Evolutionary conservation across 495 filamentous ascomycete species (phyloP).

Genomic region (Penicillium roqueforti): DNA sequence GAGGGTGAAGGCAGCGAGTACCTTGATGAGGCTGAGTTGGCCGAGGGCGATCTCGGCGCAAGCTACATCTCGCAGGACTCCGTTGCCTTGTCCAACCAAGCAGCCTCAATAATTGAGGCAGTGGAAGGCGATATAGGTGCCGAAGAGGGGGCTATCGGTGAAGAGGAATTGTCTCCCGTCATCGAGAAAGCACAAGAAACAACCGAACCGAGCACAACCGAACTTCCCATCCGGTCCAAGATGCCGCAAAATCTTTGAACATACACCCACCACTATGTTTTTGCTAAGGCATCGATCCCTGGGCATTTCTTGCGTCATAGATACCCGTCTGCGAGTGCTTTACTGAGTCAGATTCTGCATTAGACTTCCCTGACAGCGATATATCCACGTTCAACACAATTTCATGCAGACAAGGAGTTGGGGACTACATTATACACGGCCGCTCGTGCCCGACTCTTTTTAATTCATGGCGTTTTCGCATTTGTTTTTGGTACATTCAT

Average conservation of each 20-base stretch:
- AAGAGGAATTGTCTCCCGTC: conserved; percentile 7
- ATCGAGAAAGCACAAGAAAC: conserved; percentile 4
- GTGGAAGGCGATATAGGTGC: conserved; percentile 22
- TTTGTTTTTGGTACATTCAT: conserved; percentile 9
- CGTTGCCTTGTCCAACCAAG: conserved; percentile 46
- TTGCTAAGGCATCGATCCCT: background rate
- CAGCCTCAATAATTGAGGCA: conserved; percentile 37
- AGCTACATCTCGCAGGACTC: conserved; percentile 58
- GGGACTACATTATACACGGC: conserved; percentile 18
- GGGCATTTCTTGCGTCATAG: conserved; percentile 10
- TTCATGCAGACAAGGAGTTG: conserved; percentile 23
- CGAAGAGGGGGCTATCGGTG: conserved; percentile 16
- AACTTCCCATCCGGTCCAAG: conserved; percentile 26
- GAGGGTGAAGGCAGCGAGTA: conserved; percentile 43
- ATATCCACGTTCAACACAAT: conserved; percentile 27
- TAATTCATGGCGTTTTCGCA: conserved; percentile 18
- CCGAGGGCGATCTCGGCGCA: conserved; percentile 48
- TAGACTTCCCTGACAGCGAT: conserved; percentile 15
- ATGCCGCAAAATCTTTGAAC: conserved; percentile 13
- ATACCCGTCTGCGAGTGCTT: conserved; percentile 15
- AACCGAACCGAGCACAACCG: conserved; percentile 7
- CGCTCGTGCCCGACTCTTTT: background rate
- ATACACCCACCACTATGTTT: conserved; percentile 6
- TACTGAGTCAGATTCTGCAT: conserved; percentile 14
- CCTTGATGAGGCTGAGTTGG: conserved; percentile 40